Base-by-base conservation (phyloP, 2,329 filamentous ascomycete genomes). In the Lasiodiplodia citricola region DNA sequence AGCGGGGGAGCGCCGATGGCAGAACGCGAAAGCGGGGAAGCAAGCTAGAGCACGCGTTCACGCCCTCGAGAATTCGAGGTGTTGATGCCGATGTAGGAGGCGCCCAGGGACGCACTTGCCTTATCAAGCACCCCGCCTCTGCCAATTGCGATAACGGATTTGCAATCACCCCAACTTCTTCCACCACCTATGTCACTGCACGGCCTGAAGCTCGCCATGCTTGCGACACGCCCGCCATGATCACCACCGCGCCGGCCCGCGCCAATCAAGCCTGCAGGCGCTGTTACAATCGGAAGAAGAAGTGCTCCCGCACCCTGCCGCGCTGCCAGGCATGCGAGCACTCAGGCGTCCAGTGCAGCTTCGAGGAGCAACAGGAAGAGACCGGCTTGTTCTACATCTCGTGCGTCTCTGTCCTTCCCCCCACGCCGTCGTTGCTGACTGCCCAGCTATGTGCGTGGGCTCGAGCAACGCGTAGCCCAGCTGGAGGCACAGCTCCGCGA, bases 101-200 rank as follows among this genome's bases (percentile, higher is more conserved):
- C 21, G 13, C 16, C 21, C 18, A 41, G 41, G 28, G 58, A 51
- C 8, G 41, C 25, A 14, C 16, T 4, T 31, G 28, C 60, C 28
- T 37, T 64, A 64, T 63, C 58, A 64, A 37, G 47, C 60, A 13
- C 38, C 58, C 25, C 31, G 38, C 21, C n/a, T 41, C 60, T 64
- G 60, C 60, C 60, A 64, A 52, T 64, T 64, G 47, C 60, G 60
- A 64, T 64, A 64, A 64, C 44, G 60, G 18, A 52, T 64, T 64
- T 64, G 47, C 28, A 64, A 52, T 25, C 60, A 11, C 60, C 47
- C 13, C 44, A 11, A 47, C 44, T 47, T 38, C 41, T 21, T 35
- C 23, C 25, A 44, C 37, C 31, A 47, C 18, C 60, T 28, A 64
- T 64, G 47, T 10, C 44, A 16, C 58, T 44, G 60, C 60, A 14